Evolutionary conservation across 2,329 filamentous ascomycete genomes (phyloP), one percentile per base, ranked within the genome.

Genomic region (Aspergillus oerlinghausenensis): DNA sequence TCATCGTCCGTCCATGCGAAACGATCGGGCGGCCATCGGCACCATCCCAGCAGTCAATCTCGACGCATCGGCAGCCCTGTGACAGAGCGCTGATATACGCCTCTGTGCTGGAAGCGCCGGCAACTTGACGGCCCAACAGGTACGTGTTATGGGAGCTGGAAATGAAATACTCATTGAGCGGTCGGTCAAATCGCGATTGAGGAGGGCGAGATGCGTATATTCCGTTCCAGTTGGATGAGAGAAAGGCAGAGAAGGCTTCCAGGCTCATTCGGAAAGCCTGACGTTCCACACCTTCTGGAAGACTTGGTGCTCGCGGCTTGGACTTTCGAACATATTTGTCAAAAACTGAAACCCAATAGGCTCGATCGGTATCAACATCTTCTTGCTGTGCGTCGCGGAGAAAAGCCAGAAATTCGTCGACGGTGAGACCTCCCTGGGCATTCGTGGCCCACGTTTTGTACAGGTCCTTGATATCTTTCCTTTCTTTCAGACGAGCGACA

Each of bases 101-200:
- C 73, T 99, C 94, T 2, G 95, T 89, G 69, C 92, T 97, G 1
- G 94, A 97, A 48, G 89, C 84, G 28, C 93, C 93, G 10, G 87
- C 88, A 2, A 97, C 87, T 72, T 99, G 94, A 54, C 92, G 87
- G 14, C 94, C 94, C 4, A 95, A 81, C 0, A 99, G 86, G 68
- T 99, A 99, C 0, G 94, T 99, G 75, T 99, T 99, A 80, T 99
- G 94, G 1, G 94, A 97, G 77, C 92, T 97, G 1, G 93, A 97
- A 63, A 99, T 94, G 78, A 92, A 97, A 74, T 99, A 99, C 70
- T 97, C 93, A 70, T 96, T 96, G 71, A 97, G 79, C 0, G 94
- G 94, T 25, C 89, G 85, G 68, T 96, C 86, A 54, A 97, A 84
- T 5, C 79, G 79, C 55, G 86, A 84, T 28, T 84, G 77, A 11